Base-by-base conservation (phyloP, 176 grass and related monocot species). In the Triticum urartu region DNA sequence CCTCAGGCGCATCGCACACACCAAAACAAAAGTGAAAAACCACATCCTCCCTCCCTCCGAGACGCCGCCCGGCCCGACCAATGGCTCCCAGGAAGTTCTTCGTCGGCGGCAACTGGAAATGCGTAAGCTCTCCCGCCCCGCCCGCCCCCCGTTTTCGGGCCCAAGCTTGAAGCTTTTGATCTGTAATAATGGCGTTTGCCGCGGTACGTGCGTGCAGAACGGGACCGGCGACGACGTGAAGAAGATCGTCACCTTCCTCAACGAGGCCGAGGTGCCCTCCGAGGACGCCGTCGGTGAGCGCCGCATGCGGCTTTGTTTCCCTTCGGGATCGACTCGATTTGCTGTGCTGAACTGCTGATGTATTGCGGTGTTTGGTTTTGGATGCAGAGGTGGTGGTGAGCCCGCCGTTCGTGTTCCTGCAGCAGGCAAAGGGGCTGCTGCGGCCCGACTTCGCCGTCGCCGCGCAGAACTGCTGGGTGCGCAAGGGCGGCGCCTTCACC, bases 21-120 rank as follows among this genome's bases (percentile, higher is more conserved):
- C 35, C 25, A 47, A 45, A 25, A 47, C 26, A 34, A 25, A 3
- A 36, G 11, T 17, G 28, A 64, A 30, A 30, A 13, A 64, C 38
- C 35, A 24, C 64, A 45, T 33, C 86, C 34, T 35, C 67, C 86
- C 34, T 34, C 67, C 47, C 35, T 34, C 26, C 26, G 26, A 66
- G 12, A 47, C 66, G 50, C 54, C 77, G 43, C 26, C 15, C 15
- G 11, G 9, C 3, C 20, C 34, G 28, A 78, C 30, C 67, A 40
- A 95, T 92, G 89, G 77, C 87, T 36, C 26, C 87, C 64, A 89
- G 89, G 72, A 94, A 92, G 77, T 94, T 95, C 72, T 93, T 95
- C 77, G 86, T 98, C 11, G 95, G 95, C 21, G 95, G 95, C 83
- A 95, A 98, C 87, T 95, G 91, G 91, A 95, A 98, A 98, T 95